A percentile compares a stretch with the other conserved stretches of the same genome.
Conservation (phyloP, 148 eudicot genomes). For the Diospyros lotus region DNA sequence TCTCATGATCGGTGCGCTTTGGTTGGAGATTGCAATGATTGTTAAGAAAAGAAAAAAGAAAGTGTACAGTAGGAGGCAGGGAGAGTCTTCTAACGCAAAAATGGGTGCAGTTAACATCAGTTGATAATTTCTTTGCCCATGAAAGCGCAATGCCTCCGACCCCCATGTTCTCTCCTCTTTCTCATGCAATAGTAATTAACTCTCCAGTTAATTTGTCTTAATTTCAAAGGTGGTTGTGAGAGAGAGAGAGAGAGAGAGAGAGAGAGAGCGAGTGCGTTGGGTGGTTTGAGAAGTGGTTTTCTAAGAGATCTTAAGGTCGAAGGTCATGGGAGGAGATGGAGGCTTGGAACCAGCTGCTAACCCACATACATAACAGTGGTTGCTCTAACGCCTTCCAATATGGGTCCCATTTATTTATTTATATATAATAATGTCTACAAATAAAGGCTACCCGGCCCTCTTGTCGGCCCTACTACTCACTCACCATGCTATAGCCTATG, state of each 20-base stretch:
- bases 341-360: conserved; percentile 17
- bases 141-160: conserved; percentile 14
- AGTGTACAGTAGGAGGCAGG: no score
- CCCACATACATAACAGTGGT: conserved; percentile 9
- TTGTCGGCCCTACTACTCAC: conserved; percentile 9
- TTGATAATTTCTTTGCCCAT: neutral
- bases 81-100: no score
- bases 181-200: no score
- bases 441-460: neutral
- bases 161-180: conserved; percentile 3
- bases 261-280: neutral
- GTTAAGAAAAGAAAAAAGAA: no score
- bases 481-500: no score
- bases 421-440: neutral
- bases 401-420: neutral
- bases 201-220: neutral
- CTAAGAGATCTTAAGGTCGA: conserved; percentile 42
- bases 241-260: neutral
- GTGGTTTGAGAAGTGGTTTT: conserved; percentile 20
- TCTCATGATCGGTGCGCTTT: no score
- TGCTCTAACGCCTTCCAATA: neutral
- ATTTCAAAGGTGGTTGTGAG: neutral
- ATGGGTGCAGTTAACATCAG: no score
- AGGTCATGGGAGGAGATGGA: conserved; percentile 23
- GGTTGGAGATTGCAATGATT: no score